Evolutionary conservation across 2,329 filamentous ascomycete genomes (phyloP), one percentile per base, ranked within the genome.

Genomic region (Penicillium brasilianum): DNA sequence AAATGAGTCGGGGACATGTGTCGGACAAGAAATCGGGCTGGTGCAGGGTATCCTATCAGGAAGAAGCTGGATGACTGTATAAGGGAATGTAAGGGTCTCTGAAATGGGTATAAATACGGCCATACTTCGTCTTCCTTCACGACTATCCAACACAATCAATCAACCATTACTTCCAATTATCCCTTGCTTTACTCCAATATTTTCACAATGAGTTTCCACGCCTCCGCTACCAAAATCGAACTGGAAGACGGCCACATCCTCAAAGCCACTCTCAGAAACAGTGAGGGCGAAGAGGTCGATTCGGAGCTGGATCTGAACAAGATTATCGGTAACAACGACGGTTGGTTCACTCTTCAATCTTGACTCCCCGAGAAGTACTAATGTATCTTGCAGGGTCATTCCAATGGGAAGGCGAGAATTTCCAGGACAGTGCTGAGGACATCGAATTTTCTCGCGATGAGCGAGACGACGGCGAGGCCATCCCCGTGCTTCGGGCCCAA

Each of bases 401-500:
- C 65, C 37, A 72, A 9, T 86, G 82, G 82, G 80, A 75, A 25
- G 79, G 78, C 4, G 52, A 64, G 18, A 67, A 74, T 73, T 87
- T 86, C 73, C 69, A 79, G 51, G 61, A 76, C 18, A 81, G 80
- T 8, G 82, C 83, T 16, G 65, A 81, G 43, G 65, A 83, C 59
- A 76, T 87, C 66, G 62, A 66, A 49, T 82, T 87, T 71, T 59
- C 69, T 7, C 66, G 85, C 3, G 85, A 87, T 73, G 84, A 83
- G 22, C 82, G 76, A 25, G 82, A 77, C 20, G 64, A 70, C 1
- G 78, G 20, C 52, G 22, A 28, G 36, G 16, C 36, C 4, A 43
- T 83, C 22, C 84, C 85, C 39, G 69, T 88, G 48, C 83, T 88
- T 49, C 83, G 84, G 18, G 85, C 84, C 39, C 60, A 50, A 0